Percentiles rank a stretch among this genome's conserved stretches.
Conservation (phyloP, 208 protist genomes). For the Borovskyia barvae region DNA sequence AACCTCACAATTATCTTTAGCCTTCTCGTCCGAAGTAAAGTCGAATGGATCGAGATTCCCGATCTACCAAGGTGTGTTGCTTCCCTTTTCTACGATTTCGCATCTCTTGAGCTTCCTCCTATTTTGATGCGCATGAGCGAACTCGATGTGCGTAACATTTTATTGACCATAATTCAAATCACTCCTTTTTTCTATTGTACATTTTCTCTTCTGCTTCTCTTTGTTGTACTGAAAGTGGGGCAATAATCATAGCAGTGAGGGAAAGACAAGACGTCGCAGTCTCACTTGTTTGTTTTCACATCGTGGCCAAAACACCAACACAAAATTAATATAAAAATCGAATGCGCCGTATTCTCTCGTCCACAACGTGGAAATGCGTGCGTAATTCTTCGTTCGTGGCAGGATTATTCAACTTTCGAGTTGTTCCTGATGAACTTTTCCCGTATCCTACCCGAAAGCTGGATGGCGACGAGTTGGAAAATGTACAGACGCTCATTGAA, state of each 20-base stretch:
- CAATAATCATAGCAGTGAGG: not conserved
- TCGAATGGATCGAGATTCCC: too few species aligned
- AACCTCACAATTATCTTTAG: too few species aligned
- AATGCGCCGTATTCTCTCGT: conserved; percentile 45
- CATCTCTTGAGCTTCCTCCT: not conserved
- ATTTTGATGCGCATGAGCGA: not conserved
- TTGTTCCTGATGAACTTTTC: conserved; percentile 68
- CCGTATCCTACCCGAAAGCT: conserved; percentile 77
- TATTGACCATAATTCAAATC: not conserved
- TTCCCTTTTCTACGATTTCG: not conserved
- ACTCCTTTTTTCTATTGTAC: not conserved
- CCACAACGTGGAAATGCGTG: conserved; percentile 13
- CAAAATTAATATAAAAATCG: too few species aligned
- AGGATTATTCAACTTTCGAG: conserved; percentile 85
- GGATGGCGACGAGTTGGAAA: conserved; percentile 74
- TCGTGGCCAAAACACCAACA: too few species aligned
- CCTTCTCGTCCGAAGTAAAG: too few species aligned
- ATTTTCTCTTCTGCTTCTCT: conserved; percentile 22
- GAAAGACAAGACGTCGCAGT: not conserved
- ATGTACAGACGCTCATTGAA: conserved; percentile 71
- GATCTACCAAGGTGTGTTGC: too few species aligned
- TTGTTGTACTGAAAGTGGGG: too few species aligned
- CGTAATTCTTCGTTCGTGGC: conserved; percentile 69
- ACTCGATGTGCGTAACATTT: too few species aligned
- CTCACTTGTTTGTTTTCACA: too few species aligned